A percentile compares a stretch with the other conserved stretches of the same genome.
phyloP scores from a whole-genome alignment of 495 filamentous ascomycete genomes.

The Umbilicaria muhlenbergii region DNA sequence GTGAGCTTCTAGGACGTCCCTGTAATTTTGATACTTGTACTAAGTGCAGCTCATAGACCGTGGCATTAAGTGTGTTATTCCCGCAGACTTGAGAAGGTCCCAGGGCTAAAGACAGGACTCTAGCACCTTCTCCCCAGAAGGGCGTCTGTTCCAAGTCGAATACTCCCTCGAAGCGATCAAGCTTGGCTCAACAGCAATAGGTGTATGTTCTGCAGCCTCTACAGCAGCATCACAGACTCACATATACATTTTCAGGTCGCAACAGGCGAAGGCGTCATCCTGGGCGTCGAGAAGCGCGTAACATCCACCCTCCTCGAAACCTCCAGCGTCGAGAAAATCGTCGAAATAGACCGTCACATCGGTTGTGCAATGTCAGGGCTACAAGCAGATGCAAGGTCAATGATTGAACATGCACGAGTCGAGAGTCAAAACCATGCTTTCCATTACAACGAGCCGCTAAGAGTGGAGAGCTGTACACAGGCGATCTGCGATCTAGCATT shows the following conservation, averaged over 20 bases:
- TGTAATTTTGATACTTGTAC: too few relatives aligned
- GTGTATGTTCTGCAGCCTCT: conserved; percentile 36
- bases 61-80: conserved; percentile 78
- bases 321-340: conserved; percentile 96
- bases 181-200: conserved; percentile 94
- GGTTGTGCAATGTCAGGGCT: conserved; percentile 97
- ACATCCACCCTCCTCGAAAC: conserved; percentile 94
- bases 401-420: conserved; percentile 96
- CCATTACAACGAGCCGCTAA: conserved; percentile 86
- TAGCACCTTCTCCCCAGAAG: conserved; percentile 99
- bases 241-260: conserved; percentile 43
- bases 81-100: not conserved
- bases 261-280: conserved; percentile 81
- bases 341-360: conserved; percentile 96
- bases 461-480: conserved; percentile 95
- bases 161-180: conserved; percentile 99
- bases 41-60: conserved; percentile 46
- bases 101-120: conserved; percentile 2
- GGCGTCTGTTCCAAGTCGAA: conserved; percentile 99
- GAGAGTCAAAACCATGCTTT: conserved; percentile 94
- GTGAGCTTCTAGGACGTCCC: conserved; percentile 35
- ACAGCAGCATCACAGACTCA: conserved; percentile 1
- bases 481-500: conserved; percentile 95
- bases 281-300: conserved; percentile 97
- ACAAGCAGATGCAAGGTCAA: conserved; percentile 88